These are phyloP conservation scores for Phyllosticta capitalensis DNA, from an alignment of 2,329 filamentous ascomycete genomes.

Conservation along the genomic window DNA sequence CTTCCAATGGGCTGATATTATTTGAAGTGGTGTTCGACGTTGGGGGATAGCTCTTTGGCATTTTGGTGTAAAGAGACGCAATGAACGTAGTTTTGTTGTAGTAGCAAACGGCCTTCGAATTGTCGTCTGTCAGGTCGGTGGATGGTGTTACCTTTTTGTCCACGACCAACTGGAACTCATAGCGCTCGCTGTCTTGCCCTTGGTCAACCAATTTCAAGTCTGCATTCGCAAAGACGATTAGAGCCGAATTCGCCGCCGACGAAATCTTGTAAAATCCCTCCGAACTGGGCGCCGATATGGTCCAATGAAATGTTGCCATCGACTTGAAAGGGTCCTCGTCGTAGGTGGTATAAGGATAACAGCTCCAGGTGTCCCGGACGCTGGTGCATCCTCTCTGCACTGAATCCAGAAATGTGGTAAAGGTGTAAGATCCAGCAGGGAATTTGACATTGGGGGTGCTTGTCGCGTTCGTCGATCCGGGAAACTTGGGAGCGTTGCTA, in stretches of 20 bases:
- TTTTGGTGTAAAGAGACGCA: slow-evolving; percentile 52
- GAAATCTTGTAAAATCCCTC: slow-evolving; percentile 42
- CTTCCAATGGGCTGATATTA: slow-evolving; percentile 19
- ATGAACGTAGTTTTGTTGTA: slow-evolving; percentile 48
- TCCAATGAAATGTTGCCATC: slow-evolving; percentile 52
- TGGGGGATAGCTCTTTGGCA: slow-evolving; percentile 30
- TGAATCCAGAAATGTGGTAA: slow-evolving; percentile 49
- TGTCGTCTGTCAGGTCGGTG: slow-evolving; percentile 33
- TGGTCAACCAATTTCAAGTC: slow-evolving; percentile 41
- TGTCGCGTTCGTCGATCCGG: slow-evolving; percentile 1
- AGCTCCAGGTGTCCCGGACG: slow-evolving; percentile 50
- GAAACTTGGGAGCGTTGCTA: neutral
- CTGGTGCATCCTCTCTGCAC: slow-evolving; percentile 49
- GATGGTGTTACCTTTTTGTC: slow-evolving; percentile 45
- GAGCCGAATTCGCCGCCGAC: slow-evolving; percentile 46
- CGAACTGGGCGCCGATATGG: slow-evolving; percentile 37
- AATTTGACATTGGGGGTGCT: slow-evolving; percentile 33
- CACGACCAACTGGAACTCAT: slow-evolving; percentile 47
- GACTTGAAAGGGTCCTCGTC: slow-evolving; percentile 30
- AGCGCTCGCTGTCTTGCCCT: slow-evolving; percentile 43
- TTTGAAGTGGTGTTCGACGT: slow-evolving; percentile 14
- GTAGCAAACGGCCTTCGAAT: slow-evolving; percentile 44
- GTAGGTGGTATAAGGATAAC: slow-evolving; percentile 49
- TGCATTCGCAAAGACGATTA: slow-evolving; percentile 46
- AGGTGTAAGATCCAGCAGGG: slow-evolving; percentile 53